Base-by-base conservation (phyloP, 345 rosid genomes). In the Corchorus capsularis region DNA sequence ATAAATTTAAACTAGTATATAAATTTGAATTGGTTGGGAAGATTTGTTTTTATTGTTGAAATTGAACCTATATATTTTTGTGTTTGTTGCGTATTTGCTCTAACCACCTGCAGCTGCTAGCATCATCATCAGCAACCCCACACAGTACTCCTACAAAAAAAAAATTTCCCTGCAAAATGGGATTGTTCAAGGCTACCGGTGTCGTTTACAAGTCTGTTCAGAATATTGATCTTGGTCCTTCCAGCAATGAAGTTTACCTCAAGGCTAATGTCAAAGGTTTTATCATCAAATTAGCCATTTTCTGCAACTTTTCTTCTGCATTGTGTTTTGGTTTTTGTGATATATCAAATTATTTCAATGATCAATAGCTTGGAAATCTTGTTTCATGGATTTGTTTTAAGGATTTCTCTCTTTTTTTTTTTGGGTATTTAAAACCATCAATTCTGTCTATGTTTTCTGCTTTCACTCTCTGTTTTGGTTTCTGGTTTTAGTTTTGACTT, bases 241-340 rank as follows among this genome's bases (percentile, higher is more conserved):
- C 75, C 15, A 82, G 88, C 71, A 43, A 78, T 55, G 85, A 91
- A 46, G 13, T 45, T 52, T 91, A 91, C 52, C 62, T 87, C 74
- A 78, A 55, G 73, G 89, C 96, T 73, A 85, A 85, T 69, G 93
- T 88, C 55, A 89, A 89, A 91, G 95, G 95, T 90, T 22, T 41
- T 12, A 17, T 41, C 54, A 57, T 15, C 52, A 54, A 22, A 8
- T 27, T 3, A 39, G 43, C 35, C 46, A 35, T n/a, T 61, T 53
- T 63, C 45, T 35, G 47, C 22, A 1, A 5, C 63, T 63, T 27
- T n/a, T 12, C 45, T 46, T 73, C 34, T 39, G 34, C 39, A 13
- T 73, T 19, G n/a, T 5, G 27, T 16, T 60, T 59, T 54, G 46
- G 4, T 37, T 13, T 63, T 15, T 65, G 8, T 37, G 17, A 17